Base-by-base conservation (phyloP, 1,139 yeast genomes). In the Geotrichum australiense region DNA sequence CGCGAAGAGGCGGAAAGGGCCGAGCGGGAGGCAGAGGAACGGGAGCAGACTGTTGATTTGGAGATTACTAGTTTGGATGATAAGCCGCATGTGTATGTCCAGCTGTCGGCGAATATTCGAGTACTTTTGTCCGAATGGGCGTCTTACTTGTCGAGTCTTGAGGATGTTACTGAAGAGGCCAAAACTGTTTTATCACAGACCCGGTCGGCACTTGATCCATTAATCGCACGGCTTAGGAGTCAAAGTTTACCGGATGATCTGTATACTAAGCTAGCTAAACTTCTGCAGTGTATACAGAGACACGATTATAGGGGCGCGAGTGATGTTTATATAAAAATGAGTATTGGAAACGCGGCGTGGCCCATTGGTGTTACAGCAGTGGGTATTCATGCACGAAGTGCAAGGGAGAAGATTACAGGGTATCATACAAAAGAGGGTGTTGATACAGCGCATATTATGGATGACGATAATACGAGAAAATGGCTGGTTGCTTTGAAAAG, bases 321-420 rank as follows among this genome's bases (percentile, higher is more conserved):
- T 47, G 85, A 82, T 53, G 69, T 79, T 28, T 86, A 86, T 57
- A 67, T 84, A 70, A 74, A 80, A 50, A 64, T 86, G 49, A 80
- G 93, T 55, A 79, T 86, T 25, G 96, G 96, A 1, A 84, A 84
- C 51, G 86, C 83, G 1, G 91, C 94, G 2, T 86, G 95, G 94
- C 96, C 96, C 2, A 82, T 86, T 49, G 96, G 96, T 27, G 84
- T 86, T 8, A 68, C 78, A 10, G 75, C 76, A 42, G 83, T 85
- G 11, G 89, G 93, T 35, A 84, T 86, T 46, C 95, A 86, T 58
- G 81, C 78, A 30, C 65, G 93, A 47, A 73, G 78, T 50, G 76
- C 82, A 15, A 73, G 75, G 53, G 64, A 67, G 29, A 62, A 66
- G 48, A 63, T 73, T 37, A 59, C 65, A 5, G 64, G 67, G 4